These are phyloP conservation scores for Termitomyces sp. DNA, from an alignment of 768 basidiomycete genomes.

Conservation along the genomic window DNA sequence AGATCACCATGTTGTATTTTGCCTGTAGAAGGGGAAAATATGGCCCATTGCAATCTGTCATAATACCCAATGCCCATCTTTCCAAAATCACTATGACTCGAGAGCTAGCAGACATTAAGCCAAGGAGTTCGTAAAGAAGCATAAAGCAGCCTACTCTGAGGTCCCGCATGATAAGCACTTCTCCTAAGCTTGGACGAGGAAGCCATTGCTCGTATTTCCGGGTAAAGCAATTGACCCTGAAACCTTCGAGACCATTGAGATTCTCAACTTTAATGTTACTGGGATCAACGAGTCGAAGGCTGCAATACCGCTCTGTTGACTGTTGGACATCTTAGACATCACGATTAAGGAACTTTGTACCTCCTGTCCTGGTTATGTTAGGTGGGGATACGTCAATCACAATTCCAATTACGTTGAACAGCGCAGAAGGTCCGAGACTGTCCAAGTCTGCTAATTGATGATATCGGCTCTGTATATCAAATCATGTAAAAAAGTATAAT, in stretches of 20 bases:
- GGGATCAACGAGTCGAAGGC: constrained; percentile 49
- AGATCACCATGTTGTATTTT: constrained; percentile 33
- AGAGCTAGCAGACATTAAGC: constrained; percentile 24
- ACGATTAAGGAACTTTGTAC: constrained; percentile 17
- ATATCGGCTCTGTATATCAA: constrained; percentile 15
- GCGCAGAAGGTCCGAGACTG: not conserved
- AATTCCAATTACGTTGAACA: constrained; percentile 22
- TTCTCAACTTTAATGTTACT: constrained; percentile 34
- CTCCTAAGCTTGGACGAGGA: constrained; percentile 43
- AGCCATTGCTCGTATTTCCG: constrained; percentile 44
- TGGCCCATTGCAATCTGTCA: constrained; percentile 51
- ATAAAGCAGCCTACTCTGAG: constrained; percentile 39
- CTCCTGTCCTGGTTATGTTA: constrained; percentile 16
- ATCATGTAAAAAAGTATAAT: not conserved
- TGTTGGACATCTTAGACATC: not conserved
- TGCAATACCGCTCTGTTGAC: constrained; percentile 41
- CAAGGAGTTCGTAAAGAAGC: not conserved
- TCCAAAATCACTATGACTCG: constrained; percentile 26
- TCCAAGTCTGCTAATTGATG: constrained; percentile 9
- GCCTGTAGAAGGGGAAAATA: constrained; percentile 40
- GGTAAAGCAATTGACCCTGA: constrained; percentile 50
- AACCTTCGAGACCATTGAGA: constrained; percentile 16
- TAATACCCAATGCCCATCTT: constrained; percentile 40
- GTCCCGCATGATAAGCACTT: constrained; percentile 47
- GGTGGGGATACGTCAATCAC: constrained; percentile 17